Evolutionary conservation across 371 early-diverging fungal genomes (phyloP).

Genomic region (Lichtheimia ornata): DNA sequence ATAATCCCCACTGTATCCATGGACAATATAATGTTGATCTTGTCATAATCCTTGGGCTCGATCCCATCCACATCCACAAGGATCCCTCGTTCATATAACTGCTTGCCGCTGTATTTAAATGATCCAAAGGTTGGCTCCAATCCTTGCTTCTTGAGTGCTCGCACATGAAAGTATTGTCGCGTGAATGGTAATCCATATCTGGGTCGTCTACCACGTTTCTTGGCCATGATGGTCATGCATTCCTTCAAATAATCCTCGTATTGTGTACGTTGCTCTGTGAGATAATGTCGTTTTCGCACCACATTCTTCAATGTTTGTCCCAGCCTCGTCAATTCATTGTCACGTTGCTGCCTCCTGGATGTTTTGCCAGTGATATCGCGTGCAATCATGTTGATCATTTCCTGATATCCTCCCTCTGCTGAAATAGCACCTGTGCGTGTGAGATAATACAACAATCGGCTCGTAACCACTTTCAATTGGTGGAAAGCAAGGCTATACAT

Average conservation of each 20-base stretch:
- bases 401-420: constrained; percentile 68
- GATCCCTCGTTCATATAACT: constrained; percentile 91
- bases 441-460: constrained; percentile 34
- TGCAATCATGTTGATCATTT: constrained; percentile 89
- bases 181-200: constrained; percentile 85
- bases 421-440: constrained; percentile 37
- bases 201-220: constrained; percentile 75
- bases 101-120: constrained; percentile 95
- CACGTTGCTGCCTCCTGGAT: constrained; percentile 77
- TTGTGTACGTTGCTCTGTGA: constrained; percentile 82
- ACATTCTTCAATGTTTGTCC: constrained; percentile 80
- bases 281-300: constrained; percentile 77
- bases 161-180: constrained; percentile 91
- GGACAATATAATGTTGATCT: constrained; percentile 87
- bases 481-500: constrained; percentile 29
- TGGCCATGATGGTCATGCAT: constrained; percentile 86
- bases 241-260: constrained; percentile 89
- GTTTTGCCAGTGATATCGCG: constrained; percentile 93
- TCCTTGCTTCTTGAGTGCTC: constrained; percentile 81
- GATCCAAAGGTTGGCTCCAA: constrained; percentile 95
- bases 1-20: constrained; percentile 92
- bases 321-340: constrained; percentile 72
- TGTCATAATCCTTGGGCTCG: constrained; percentile 82
- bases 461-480: constrained; percentile 37
- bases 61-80: constrained; percentile 82